Percentiles rank a stretch among this genome's conserved stretches.
Conservation (phyloP, 2,329 filamentous ascomycete species). For the Aspergillus pseudonomiae region DNA sequence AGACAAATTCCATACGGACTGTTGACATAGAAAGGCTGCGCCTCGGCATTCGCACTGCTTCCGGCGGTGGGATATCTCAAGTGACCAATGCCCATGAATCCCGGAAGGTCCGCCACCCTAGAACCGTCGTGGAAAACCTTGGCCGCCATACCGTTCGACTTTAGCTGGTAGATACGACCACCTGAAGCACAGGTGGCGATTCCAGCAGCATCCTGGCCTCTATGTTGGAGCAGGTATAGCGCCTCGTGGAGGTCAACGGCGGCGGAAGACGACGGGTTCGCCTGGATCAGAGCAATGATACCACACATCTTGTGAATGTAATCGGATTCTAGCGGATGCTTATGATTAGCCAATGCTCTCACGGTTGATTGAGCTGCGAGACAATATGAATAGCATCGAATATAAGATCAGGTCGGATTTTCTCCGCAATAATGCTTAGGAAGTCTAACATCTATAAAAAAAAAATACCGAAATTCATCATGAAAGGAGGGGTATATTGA, state of each 20-base stretch:
- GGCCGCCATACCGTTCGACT: conserved; percentile 84
- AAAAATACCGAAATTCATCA: conserved; percentile 46
- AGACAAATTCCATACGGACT: conserved; percentile 80
- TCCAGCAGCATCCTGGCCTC: conserved; percentile 86
- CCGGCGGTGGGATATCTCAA: conserved; percentile 88
- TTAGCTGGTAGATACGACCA: conserved; percentile 84
- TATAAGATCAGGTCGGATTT: conserved; percentile 34
- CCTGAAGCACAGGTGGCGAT: conserved; percentile 75
- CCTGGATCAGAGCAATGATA: conserved; percentile 64
- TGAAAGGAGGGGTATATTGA: conserved; percentile 25
- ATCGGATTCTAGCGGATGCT: conserved; percentile 25
- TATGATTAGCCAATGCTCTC: conserved; percentile 22
- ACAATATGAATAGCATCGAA: conserved; percentile 16
- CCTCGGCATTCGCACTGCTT: conserved; percentile 79
- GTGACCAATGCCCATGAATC: conserved; percentile 85
- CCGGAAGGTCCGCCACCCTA: conserved; percentile 72
- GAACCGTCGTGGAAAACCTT: conserved; percentile 83
- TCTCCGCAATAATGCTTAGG: conserved; percentile 49
- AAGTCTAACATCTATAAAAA: conserved; percentile 55
- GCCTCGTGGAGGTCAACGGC: conserved; percentile 71
- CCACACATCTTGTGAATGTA: conserved; percentile 58
- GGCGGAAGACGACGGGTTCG: conserved; percentile 54
- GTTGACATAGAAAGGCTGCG: conserved; percentile 93
- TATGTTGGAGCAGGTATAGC: conserved; percentile 70
- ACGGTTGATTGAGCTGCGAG: conserved; percentile 10